phyloP scores from a whole-genome alignment of 2,329 filamentous ascomycete species.

The Colletotrichum sp. region DNA sequence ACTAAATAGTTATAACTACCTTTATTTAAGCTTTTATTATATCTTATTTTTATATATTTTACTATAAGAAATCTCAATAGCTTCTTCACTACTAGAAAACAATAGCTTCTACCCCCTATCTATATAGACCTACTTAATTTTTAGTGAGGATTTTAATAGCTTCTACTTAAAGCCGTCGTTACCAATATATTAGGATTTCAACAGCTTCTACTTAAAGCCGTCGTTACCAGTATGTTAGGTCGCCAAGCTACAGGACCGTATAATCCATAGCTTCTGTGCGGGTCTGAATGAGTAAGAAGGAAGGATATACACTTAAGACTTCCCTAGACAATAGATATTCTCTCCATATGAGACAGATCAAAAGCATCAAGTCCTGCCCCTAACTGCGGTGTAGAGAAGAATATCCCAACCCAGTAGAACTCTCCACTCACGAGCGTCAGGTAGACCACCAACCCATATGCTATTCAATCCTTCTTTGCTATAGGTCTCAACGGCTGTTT shows the following conservation, averaged over 20 bases:
- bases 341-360: not conserved
- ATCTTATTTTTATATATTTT: too few relatives aligned
- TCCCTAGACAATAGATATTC: not conserved
- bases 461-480: not conserved
- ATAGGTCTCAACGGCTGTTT: not conserved
- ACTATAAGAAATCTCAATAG: too few relatives aligned
- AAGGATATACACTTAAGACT: not conserved
- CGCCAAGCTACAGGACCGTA: slow-evolving; percentile 56
- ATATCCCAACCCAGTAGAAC: not conserved
- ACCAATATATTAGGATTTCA: too few relatives aligned
- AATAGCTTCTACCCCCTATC: too few relatives aligned
- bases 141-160: too few relatives aligned
- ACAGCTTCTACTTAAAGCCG: too few relatives aligned
- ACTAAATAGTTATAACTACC: too few relatives aligned
- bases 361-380: not conserved
- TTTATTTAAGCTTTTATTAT: too few relatives aligned
- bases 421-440: not conserved
- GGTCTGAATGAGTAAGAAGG: not conserved
- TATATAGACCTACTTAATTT: too few relatives aligned
- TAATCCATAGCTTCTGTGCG: slow-evolving; percentile 42
- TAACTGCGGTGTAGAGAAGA: not conserved
- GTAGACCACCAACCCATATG: not conserved
- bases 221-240: too few relatives aligned
- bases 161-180: too few relatives aligned
- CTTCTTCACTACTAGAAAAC: too few relatives aligned